phyloP scores from a whole-genome alignment of 2,329 filamentous ascomycete genomes.

The Rugonectria rugulosa region DNA sequence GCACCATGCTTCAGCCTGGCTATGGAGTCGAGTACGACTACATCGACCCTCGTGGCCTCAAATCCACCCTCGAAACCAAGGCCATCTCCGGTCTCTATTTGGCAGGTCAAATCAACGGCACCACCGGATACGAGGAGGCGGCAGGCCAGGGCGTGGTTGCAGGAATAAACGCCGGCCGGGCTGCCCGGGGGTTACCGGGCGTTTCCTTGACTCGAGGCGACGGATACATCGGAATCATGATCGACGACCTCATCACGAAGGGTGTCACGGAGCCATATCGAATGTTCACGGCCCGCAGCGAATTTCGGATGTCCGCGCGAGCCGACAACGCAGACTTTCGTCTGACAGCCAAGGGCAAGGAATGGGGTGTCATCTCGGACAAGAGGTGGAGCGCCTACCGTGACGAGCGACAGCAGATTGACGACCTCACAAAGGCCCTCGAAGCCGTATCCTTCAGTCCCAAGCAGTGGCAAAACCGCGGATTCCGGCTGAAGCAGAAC shows the following conservation, averaged over 20 bases:
- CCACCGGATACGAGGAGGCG: slow-evolving; percentile 97
- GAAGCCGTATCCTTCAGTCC: slow-evolving; percentile 64
- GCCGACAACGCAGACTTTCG: slow-evolving; percentile 94
- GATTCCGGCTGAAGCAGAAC: slow-evolving; percentile 74
- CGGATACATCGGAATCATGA: slow-evolving; percentile 98
- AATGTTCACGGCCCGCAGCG: slow-evolving; percentile 96
- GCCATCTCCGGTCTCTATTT: slow-evolving; percentile 87
- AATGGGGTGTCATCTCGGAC: slow-evolving; percentile 81
- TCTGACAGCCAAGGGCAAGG: slow-evolving; percentile 79
- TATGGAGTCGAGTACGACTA: slow-evolving; percentile 99
- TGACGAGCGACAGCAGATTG: slow-evolving; percentile 71
- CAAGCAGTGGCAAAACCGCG: slow-evolving; percentile 71
- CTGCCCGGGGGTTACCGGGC: slow-evolving; percentile 69
- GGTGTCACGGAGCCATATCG: slow-evolving; percentile 96
- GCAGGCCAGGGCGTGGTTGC: slow-evolving; percentile 92
- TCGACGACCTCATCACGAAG: slow-evolving; percentile 96
- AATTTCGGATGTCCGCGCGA: slow-evolving; percentile 91
- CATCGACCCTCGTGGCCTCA: slow-evolving; percentile 88
- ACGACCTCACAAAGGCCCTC: slow-evolving; percentile 69
- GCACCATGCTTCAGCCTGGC: slow-evolving; percentile 90
- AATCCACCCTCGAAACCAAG: slow-evolving; percentile 93
- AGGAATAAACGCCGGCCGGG: slow-evolving; percentile 91
- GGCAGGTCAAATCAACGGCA: slow-evolving; percentile 97
- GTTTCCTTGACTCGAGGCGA: slow-evolving; percentile 81
- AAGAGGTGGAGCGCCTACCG: slow-evolving; percentile 76